Evolutionary conservation across 192 early-diverging fungal species (phyloP), one percentile per base, ranked within the genome.

Genomic region (Phlyctochytrium bullatum): DNA sequence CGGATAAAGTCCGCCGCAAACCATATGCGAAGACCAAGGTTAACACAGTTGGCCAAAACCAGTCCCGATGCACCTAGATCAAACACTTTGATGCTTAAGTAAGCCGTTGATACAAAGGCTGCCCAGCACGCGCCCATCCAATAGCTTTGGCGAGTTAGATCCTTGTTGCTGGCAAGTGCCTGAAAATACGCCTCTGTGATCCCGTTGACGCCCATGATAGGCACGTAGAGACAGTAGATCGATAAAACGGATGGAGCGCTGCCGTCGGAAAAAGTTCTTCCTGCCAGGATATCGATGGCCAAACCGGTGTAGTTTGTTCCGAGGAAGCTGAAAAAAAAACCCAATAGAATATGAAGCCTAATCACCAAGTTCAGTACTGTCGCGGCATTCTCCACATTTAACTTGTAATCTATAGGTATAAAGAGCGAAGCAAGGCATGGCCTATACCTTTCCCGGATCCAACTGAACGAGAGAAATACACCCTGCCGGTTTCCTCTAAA

Each of bases 171-270:
- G 0, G 89, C 97, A 23, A 93, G 91, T 1, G 89, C 91, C 67
- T 95, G 93, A 23, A 97, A 83, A 74, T 95, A 97, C 0, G 90
- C 91, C 72, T 99, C 97, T 2, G 92, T 88, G 59, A 99, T 90
- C 0, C 97, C 97, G 72, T 99, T 99, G 31, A 95, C 59, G 14
- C 93, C 97, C 91, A 97, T 90, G 12, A 97, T 62, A 2, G 97
- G 97, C 0, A 99, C 83, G 79, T 95, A 99, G 34, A 90, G 65
- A 65, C 93, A 96, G 71, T 97, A 99, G 0, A 84, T 73, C 1
- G 85, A 73, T 34, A 97, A 74, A 0, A 89, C 86, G 1, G 34
- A 33, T 0, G 89, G 78, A 0, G 72, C 72, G 23, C 24, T 53
- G 14, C 64, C 69, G 24, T 23, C 31, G n/a, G 50, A 53, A 20